Percentiles rank a stretch among this genome's conserved stretches.
Conservation (phyloP, 345 rosid genomes). For the Orychophragmus violaceus region DNA sequence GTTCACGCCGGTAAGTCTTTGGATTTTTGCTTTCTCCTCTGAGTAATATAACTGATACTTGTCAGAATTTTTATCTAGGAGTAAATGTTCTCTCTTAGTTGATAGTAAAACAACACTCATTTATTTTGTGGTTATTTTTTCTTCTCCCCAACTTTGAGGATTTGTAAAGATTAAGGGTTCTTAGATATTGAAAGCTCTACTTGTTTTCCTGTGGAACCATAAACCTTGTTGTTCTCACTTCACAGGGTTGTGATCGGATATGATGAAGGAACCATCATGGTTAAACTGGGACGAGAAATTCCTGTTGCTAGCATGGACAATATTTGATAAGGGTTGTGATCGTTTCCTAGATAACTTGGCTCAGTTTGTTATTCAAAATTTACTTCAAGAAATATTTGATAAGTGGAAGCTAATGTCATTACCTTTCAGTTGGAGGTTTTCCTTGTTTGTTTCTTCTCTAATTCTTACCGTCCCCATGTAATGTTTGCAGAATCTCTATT, state of each 20-base stretch:
- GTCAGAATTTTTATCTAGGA: not conserved
- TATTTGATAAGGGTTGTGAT: too few species aligned
- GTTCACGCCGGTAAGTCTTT: conserved; percentile 78
- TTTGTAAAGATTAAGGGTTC: conserved; percentile 8
- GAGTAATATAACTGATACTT: not conserved
- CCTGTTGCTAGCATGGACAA: conserved; percentile 99
- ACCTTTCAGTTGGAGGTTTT: not conserved
- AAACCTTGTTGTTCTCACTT: conserved; percentile 4
- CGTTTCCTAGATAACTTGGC: conserved; percentile 9
- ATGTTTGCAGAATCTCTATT: conserved; percentile 64
- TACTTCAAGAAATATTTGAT: not conserved
- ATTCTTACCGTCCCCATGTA: conserved; percentile 6
- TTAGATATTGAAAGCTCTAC: not conserved
- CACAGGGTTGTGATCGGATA: too few species aligned
- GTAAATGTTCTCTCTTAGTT: conserved; percentile 2
- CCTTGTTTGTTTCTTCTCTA: conserved; percentile 4
- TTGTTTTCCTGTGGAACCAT: not conserved
- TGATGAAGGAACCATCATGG: conserved; percentile 53
- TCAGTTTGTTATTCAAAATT: conserved; percentile 2
- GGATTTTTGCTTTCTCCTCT: not conserved
- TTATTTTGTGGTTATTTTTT: not conserved
- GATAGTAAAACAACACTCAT: not conserved
- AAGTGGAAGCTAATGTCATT: not conserved
- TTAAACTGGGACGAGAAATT: conserved; percentile 92
- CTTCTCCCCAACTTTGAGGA: not conserved